Percentiles rank a stretch among this genome's conserved stretches.
Evolutionary conservation across 495 filamentous ascomycete species (phyloP).

Genomic region (Aspergillus conjunctus): DNA sequence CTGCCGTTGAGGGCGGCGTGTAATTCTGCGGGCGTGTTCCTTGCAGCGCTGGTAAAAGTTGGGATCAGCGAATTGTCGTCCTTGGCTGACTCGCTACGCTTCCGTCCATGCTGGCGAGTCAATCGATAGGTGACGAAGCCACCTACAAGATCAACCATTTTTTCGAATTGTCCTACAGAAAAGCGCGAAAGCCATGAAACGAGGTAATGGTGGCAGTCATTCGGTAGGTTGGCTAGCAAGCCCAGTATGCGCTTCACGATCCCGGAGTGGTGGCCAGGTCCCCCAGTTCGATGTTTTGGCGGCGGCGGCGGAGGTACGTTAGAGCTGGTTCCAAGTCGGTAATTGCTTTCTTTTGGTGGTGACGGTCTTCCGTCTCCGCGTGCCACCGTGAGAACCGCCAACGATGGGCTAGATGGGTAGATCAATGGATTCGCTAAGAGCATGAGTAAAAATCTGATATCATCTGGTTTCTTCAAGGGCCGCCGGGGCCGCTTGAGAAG

Average conservation of each 20-base stretch:
- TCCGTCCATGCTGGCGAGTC: conserved; percentile 70
- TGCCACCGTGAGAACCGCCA: conserved; percentile 14
- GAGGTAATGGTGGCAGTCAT: conserved; percentile 78
- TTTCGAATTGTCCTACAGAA: conserved; percentile 67
- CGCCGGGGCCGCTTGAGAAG: conserved; percentile 84
- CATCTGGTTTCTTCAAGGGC: conserved; percentile 65
- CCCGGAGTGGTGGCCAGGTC: conserved; percentile 67
- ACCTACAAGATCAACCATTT: conserved; percentile 71
- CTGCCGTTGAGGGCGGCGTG: conserved; percentile 75
- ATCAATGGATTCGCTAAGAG: conserved; percentile 81
- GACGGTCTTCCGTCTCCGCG: conserved; percentile 36
- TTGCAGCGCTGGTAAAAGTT: conserved; percentile 61
- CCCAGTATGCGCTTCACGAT: conserved; percentile 88
- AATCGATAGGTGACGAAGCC: conserved; percentile 85
- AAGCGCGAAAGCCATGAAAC: conserved; percentile 83
- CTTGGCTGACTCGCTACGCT: conserved; percentile 54
- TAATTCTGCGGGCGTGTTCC: conserved; percentile 66
- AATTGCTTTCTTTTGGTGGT: conserved; percentile 25
- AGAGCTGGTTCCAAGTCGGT: conserved; percentile 23
- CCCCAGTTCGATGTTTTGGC: conserved; percentile 27
- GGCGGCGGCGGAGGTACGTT: conserved; percentile 15
- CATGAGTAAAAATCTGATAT: conserved; percentile 81
- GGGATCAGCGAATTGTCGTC: conserved; percentile 70
- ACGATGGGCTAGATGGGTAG: conserved; percentile 42
- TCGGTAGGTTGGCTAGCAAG: conserved; percentile 72